Conservation (phyloP, 108 stramenopile genomes). For the Cyclotella choctawhatcheeana region DNA sequence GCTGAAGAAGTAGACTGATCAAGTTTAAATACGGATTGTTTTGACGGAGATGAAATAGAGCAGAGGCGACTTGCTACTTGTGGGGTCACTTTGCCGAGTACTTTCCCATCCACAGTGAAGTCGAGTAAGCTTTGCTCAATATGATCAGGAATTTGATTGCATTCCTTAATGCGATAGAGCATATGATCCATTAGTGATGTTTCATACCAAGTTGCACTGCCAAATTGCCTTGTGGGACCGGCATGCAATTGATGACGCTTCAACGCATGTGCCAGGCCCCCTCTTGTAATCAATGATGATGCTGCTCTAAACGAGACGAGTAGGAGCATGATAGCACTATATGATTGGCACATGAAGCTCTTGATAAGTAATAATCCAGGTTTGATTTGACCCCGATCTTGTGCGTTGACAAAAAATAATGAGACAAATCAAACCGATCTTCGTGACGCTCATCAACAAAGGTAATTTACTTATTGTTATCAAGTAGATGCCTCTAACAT, state of each 20-base stretch:
- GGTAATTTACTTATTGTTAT: too few species aligned
- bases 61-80: slow-evolving; percentile 61
- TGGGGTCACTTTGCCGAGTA: slow-evolving; percentile 68
- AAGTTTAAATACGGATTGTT: slow-evolving; percentile 15
- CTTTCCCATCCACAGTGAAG: slow-evolving; percentile 64
- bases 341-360: not conserved
- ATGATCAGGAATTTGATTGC: slow-evolving; percentile 66
- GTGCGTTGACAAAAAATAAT: too few species aligned
- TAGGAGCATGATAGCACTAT: not conserved
- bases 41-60: not conserved
- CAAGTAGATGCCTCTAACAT: too few species aligned
- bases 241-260: too few species aligned
- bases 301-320: not conserved
- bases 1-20: not conserved
- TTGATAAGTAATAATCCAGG: too few species aligned
- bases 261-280: too few species aligned
- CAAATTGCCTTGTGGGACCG: too few species aligned
- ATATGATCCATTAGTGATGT: slow-evolving; percentile 67
- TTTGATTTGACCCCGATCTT: too few species aligned
- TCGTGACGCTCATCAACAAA: too few species aligned
- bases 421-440: too few species aligned
- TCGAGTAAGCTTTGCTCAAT: slow-evolving; percentile 52
- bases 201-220: slow-evolving; percentile 16
- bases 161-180: slow-evolving; percentile 69
- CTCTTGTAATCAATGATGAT: not conserved